A percentile compares a stretch with the other conserved stretches of the same genome.
These are phyloP conservation scores for Brasenia schreberi DNA, from an alignment of 164 flowering plant species.

Conservation along the genomic window DNA sequence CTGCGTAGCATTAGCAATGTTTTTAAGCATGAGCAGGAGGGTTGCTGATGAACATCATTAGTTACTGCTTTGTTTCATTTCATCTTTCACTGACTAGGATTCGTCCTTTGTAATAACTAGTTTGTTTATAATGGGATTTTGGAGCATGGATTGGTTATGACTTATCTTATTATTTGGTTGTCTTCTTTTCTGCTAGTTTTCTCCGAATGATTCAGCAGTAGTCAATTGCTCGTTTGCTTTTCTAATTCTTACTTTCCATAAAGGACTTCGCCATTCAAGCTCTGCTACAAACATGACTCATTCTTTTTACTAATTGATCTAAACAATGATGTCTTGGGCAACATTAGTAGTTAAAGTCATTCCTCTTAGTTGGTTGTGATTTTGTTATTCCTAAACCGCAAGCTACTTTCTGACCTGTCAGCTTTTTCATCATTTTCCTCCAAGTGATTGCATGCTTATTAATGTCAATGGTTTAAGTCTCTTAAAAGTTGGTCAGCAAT, in stretches of 20 bases:
- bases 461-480: not conserved
- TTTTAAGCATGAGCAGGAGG: not conserved
- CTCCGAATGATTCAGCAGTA: not conserved
- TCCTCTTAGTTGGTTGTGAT: not conserved
- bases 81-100: not conserved
- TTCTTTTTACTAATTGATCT: too few relatives aligned
- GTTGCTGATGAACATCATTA: not conserved
- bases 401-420: not conserved
- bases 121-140: too few relatives aligned
- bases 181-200: not conserved
- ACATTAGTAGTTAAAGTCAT: not conserved
- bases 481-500: not conserved
- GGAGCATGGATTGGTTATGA: not conserved
- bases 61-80: not conserved
- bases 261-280: too few relatives aligned
- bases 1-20: not conserved
- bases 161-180: not conserved
- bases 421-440: too few relatives aligned
- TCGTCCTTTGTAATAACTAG: too few relatives aligned
- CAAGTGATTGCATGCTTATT: not conserved
- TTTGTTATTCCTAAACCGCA: not conserved
- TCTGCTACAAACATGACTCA: too few relatives aligned
- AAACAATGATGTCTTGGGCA: too few relatives aligned
- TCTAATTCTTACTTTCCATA: too few relatives aligned
- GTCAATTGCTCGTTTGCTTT: too few relatives aligned